phyloP scores from a whole-genome alignment of 164 flowering plant species.

The Sextonia rubra region DNA sequence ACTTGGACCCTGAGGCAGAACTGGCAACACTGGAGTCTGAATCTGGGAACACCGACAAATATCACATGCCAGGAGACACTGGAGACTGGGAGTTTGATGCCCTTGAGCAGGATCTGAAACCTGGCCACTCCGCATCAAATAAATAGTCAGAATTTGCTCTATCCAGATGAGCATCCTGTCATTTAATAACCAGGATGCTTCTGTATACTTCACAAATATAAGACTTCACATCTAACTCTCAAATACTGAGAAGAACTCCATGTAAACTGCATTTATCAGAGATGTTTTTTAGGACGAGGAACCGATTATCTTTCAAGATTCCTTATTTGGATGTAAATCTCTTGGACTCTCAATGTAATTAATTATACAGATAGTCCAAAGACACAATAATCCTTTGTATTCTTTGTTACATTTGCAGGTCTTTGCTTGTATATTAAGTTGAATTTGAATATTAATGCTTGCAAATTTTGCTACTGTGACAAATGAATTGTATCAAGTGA shows the following conservation, averaged over 20 bases:
- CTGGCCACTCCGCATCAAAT: constrained; percentile 36
- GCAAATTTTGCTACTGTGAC: no score
- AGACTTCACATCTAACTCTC: constrained; percentile 5
- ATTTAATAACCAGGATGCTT: constrained; percentile 1
- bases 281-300: neutral
- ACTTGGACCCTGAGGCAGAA: constrained; percentile 70
- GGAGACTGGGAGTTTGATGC: constrained; percentile 97
- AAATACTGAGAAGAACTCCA: neutral
- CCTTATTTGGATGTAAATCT: constrained; percentile 10
- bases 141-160: constrained; percentile 24
- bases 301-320: neutral
- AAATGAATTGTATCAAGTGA: no score
- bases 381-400: neutral
- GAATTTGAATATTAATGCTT: no score
- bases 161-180: neutral
- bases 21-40: constrained; percentile 88
- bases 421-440: no score
- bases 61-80: constrained; percentile 74
- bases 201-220: constrained; percentile 9
- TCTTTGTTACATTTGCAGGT: neutral
- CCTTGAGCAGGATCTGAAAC: constrained; percentile 69
- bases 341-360: constrained; percentile 1
- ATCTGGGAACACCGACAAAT: constrained; percentile 62
- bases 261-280: constrained; percentile 13
- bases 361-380: neutral